These are phyloP conservation scores for Coemansia sp. DNA, from an alignment of 192 early-diverging fungal genomes.

Conservation along the genomic window DNA sequence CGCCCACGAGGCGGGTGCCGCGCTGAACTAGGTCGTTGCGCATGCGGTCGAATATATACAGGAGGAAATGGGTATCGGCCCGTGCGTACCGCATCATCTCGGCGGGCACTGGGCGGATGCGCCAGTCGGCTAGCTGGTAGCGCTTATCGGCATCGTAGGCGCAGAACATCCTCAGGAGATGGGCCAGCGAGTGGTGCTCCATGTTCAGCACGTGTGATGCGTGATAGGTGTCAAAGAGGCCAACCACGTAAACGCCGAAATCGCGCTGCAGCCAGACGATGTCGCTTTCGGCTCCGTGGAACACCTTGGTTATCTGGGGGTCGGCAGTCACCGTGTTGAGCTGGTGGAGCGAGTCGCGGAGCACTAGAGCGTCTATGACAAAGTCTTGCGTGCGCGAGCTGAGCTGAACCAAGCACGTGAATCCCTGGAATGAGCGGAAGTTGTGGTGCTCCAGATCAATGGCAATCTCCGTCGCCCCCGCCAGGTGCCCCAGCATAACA, in stretches of 20 bases:
- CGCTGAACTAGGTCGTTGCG: constrained; percentile 72
- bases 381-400: constrained; percentile 86
- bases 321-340: constrained; percentile 89
- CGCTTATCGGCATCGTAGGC: constrained; percentile 81
- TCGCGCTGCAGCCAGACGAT: constrained; percentile 96
- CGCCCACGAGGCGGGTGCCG: constrained; percentile 17
- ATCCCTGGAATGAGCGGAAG: constrained; percentile 94
- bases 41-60: constrained; percentile 93
- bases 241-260: constrained; percentile 95
- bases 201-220: constrained; percentile 86
- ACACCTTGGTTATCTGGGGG: constrained; percentile 83
- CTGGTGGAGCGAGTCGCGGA: constrained; percentile 66
- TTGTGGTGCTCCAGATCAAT: constrained; percentile 96
- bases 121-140: constrained; percentile 97
- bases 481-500: constrained; percentile 64
- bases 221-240: constrained; percentile 95
- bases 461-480: constrained; percentile 70
- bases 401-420: constrained; percentile 92
- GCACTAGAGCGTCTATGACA: constrained; percentile 82
- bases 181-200: constrained; percentile 75
- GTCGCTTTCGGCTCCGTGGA: constrained; percentile 97
- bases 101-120: constrained; percentile 86
- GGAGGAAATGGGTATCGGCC: constrained; percentile 92
- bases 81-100: constrained; percentile 95
- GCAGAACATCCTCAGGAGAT: constrained; percentile 78